phyloP scores from a whole-genome alignment of 129 eudicot genomes.

The Daucus carota region DH1_v3.0 NC_030384.2:41344001-41344500 shows the following conservation, averaged over 20 bases:
- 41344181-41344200: neutral
- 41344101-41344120: slow-evolving; percentile 8
- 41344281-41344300: no score
- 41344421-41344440: no score
- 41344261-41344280: neutral
- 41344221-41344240: neutral
- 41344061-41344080: no score
- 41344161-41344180: neutral
- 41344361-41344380: no score
- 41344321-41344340: no score
- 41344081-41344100: neutral
- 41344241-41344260: neutral
- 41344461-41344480: no score
- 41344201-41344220: slow-evolving; percentile 3
- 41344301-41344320: no score
- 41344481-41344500: no score
- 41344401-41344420: no score
- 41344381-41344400: no score
- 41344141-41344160: neutral
- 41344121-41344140: slow-evolving; percentile 5
- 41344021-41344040: neutral
- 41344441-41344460: no score
- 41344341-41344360: no score
- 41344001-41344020: slow-evolving; percentile 9
- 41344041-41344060: neutral